phyloP scores from a whole-genome alignment of 805 yeast species.

The Scheffersomyces coipomensis region DNA sequence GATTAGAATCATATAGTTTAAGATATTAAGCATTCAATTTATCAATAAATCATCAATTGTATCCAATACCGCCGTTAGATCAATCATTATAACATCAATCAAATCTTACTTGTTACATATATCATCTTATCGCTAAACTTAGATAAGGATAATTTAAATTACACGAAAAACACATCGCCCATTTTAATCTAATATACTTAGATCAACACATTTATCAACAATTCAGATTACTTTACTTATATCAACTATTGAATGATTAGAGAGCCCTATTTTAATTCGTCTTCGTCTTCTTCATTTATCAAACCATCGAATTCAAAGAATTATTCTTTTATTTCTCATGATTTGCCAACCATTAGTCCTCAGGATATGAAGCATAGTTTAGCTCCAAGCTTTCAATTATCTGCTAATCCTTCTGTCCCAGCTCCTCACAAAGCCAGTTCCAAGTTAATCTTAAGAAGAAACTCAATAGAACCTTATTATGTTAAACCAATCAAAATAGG shows the following conservation, averaged over 20 bases:
- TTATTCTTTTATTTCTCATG: constrained; percentile 8
- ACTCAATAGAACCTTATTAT: constrained; percentile 17
- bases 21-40: too few species aligned
- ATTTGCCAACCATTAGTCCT: constrained; percentile 4
- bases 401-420: neutral
- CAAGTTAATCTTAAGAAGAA: constrained; percentile 1
- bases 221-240: constrained; percentile 5
- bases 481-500: constrained; percentile 2
- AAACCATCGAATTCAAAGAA: constrained; percentile 9
- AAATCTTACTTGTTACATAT: too few species aligned
- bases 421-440: neutral
- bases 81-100: too few species aligned
- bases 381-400: constrained; percentile 1
- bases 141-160: too few species aligned
- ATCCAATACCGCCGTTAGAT: too few species aligned
- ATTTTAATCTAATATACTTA: too few species aligned
- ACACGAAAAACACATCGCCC: too few species aligned
- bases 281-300: constrained; percentile 4
- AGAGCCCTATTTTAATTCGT: constrained; percentile 12
- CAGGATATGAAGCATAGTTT: neutral
- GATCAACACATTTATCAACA: too few species aligned
- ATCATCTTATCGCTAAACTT: too few species aligned
- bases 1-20: too few species aligned
- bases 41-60: too few species aligned
- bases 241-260: constrained; percentile 8